phyloP scores from a whole-genome alignment of 2,329 filamentous ascomycete species.

The Talaromyces sp. region DNA sequence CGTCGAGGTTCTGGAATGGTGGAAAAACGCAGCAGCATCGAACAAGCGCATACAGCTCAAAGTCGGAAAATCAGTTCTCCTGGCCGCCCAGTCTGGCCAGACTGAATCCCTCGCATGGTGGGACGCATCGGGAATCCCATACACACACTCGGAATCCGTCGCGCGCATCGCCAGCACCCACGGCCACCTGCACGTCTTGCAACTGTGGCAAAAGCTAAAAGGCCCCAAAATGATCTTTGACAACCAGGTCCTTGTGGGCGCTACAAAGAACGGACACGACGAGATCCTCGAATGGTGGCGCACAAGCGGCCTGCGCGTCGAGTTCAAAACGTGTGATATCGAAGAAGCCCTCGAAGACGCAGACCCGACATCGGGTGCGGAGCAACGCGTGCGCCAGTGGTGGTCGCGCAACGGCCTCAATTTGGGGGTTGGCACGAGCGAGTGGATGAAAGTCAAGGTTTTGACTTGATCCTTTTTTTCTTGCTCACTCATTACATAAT shows the following conservation, averaged over 20 bases:
- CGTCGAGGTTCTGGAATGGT: slow-evolving; percentile 86
- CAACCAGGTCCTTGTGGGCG: slow-evolving; percentile 74
- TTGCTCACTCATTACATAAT: too few species aligned
- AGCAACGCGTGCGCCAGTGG: slow-evolving; percentile 72
- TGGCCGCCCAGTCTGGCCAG: slow-evolving; percentile 77
- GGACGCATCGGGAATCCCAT: slow-evolving; percentile 73
- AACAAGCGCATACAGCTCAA: slow-evolving; percentile 58
- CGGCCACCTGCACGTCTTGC: slow-evolving; percentile 76
- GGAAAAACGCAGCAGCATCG: slow-evolving; percentile 60
- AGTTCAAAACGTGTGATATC: slow-evolving; percentile 93
- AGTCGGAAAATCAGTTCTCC: slow-evolving; percentile 76
- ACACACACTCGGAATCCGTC: slow-evolving; percentile 74
- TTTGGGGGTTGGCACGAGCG: slow-evolving; percentile 72
- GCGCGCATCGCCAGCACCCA: slow-evolving; percentile 79
- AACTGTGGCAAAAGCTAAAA: slow-evolving; percentile 72
- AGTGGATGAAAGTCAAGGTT: slow-evolving; percentile 81
- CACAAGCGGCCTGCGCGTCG: slow-evolving; percentile 63
- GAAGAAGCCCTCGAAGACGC: slow-evolving; percentile 92
- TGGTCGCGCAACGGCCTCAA: slow-evolving; percentile 83
- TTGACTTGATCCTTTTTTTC: slow-evolving; percentile 37
- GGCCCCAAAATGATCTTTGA: slow-evolving; percentile 77
- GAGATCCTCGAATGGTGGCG: slow-evolving; percentile 92
- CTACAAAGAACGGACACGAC: slow-evolving; percentile 81
- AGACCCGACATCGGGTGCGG: slow-evolving; percentile 56
- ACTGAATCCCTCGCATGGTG: slow-evolving; percentile 79